Percentiles rank a stretch among this genome's conserved stretches.
Conservation (phyloP, 2,329 filamentous ascomycete species). For the Mariannaea sp. region DNA sequence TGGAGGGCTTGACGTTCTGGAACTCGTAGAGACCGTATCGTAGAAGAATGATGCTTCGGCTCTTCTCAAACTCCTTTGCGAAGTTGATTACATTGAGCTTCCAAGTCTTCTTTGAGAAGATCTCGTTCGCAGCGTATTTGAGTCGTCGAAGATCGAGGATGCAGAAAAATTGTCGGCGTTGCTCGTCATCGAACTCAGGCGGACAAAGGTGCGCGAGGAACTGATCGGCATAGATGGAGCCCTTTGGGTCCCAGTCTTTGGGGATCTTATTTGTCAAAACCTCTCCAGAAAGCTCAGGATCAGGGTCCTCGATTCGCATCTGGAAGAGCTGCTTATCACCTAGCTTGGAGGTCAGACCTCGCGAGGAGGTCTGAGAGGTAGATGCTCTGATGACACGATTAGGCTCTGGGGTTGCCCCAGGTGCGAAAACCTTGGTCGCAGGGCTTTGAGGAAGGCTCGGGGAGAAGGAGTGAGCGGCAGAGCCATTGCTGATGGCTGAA, state of each 20-base stretch:
- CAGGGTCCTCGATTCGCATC: slow-evolving; percentile 63
- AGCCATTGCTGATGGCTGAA: slow-evolving; percentile 44
- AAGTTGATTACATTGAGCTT: slow-evolving; percentile 66
- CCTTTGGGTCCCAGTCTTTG: slow-evolving; percentile 54
- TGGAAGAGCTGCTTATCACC: slow-evolving; percentile 58
- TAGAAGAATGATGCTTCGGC: slow-evolving; percentile 63
- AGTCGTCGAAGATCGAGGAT: slow-evolving; percentile 65
- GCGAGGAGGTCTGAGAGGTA: slow-evolving; percentile 53
- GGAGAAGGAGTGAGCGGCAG: slow-evolving; percentile 47
- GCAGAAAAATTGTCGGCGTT: slow-evolving; percentile 66
- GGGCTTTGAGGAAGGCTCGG: slow-evolving; percentile 52
- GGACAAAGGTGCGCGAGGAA: slow-evolving; percentile 63
- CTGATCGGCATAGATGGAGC: slow-evolving; percentile 64
- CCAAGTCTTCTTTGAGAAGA: slow-evolving; percentile 65
- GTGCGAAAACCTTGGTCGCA: slow-evolving; percentile 54
- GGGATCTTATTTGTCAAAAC: slow-evolving; percentile 58
- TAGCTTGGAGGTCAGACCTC: slow-evolving; percentile 55
- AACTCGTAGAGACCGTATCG: slow-evolving; percentile 67
- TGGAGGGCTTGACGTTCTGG: slow-evolving; percentile 64
- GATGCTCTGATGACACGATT: slow-evolving; percentile 51
- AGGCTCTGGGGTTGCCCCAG: slow-evolving; percentile 50
- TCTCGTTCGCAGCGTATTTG: slow-evolving; percentile 65
- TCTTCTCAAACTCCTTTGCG: slow-evolving; percentile 68
- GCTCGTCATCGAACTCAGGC: slow-evolving; percentile 60
- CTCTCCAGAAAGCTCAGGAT: slow-evolving; percentile 61